Percentiles rank a stretch among this genome's conserved stretches.
Conservation (phyloP, 371 early-diverging fungal species). For the Haplosporangium sp. region DNA sequence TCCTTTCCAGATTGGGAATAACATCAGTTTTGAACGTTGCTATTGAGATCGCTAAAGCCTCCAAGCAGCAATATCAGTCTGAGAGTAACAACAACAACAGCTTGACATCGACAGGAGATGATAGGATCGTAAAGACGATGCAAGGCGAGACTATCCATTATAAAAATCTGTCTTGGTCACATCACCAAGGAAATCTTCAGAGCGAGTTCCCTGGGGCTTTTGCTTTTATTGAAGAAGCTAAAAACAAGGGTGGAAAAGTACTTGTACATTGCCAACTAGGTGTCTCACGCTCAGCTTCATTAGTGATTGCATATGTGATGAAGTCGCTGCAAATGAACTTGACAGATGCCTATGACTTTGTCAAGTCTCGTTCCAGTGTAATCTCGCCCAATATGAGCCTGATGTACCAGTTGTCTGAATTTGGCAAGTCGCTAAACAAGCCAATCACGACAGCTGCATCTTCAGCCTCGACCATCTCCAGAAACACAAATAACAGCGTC, state of each 20-base stretch:
- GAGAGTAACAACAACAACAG: background rate
- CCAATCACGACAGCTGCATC: conserved; percentile 1
- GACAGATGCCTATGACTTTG: conserved; percentile 82
- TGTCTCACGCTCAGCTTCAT: conserved; percentile 88
- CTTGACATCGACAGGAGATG: conserved; percentile 1
- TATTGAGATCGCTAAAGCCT: conserved; percentile 62
- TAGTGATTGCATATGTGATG: conserved; percentile 93
- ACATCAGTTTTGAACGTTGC: conserved; percentile 80
- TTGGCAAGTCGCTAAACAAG: conserved; percentile 63
- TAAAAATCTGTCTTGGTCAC: conserved; percentile 83
- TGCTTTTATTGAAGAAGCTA: conserved; percentile 76
- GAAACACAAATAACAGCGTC: background rate
- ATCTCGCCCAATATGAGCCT: conserved; percentile 87
- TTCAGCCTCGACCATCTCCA: background rate
- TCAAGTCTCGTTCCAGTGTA: conserved; percentile 74
- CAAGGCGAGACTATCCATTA: conserved; percentile 57
- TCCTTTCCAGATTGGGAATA: conserved; percentile 62
- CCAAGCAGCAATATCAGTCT: conserved; percentile 18
- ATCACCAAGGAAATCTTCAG: conserved; percentile 77
- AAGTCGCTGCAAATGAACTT: conserved; percentile 67
- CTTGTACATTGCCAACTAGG: conserved; percentile 93
- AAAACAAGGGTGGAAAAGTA: conserved; percentile 66
- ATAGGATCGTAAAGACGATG: conserved; percentile 18
- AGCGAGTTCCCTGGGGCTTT: conserved; percentile 77
- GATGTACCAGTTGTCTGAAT: conserved; percentile 83